These are phyloP conservation scores for Exophiala phaeomuriformis DNA, from an alignment of 2,329 filamentous ascomycete genomes.

Conservation along the genomic window DNA sequence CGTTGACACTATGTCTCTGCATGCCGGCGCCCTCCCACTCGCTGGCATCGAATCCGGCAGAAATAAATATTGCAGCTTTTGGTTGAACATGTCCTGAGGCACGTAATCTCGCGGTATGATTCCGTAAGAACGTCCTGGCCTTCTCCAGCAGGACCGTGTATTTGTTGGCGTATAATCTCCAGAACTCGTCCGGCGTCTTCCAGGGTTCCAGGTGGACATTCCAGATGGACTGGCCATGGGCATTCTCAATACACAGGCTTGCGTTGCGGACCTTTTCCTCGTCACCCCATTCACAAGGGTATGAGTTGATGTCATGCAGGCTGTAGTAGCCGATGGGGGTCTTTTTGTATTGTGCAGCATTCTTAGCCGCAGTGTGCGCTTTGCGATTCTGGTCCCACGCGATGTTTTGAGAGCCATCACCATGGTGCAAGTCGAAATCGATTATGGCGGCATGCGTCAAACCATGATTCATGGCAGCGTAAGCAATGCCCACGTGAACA, in stretches of 20 bases:
- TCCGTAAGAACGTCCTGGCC: slow-evolving; percentile 65
- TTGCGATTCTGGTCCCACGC: slow-evolving; percentile 83
- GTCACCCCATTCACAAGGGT: slow-evolving; percentile 91
- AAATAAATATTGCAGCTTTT: slow-evolving; percentile 85
- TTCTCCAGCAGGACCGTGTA: slow-evolving; percentile 75
- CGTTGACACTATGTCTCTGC: slow-evolving; percentile 93
- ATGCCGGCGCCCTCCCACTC: slow-evolving; percentile 89
- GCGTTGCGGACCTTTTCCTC: slow-evolving; percentile 89
- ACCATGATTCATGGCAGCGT: slow-evolving; percentile 74
- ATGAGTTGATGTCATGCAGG: slow-evolving; percentile 96
- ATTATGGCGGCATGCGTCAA: slow-evolving; percentile 90
- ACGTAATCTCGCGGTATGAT: slow-evolving; percentile 61
- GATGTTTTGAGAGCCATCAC: slow-evolving; percentile 91
- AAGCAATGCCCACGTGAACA: slow-evolving; percentile 91
- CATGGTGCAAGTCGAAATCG: slow-evolving; percentile 86
- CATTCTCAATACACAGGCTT: slow-evolving; percentile 87
- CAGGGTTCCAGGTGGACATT: slow-evolving; percentile 90
- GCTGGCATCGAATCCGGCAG: slow-evolving; percentile 93
- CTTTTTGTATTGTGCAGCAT: slow-evolving; percentile 69
- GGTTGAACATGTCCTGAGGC: slow-evolving; percentile 54
- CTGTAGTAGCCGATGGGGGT: slow-evolving; percentile 92
- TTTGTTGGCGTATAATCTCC: slow-evolving; percentile 72
- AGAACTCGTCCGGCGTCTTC: slow-evolving; percentile 78
- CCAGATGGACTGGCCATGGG: slow-evolving; percentile 90
- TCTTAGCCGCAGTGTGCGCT: slow-evolving; percentile 57